A percentile compares a stretch with the other conserved stretches of the same genome.
phyloP scores from a whole-genome alignment of 2,329 filamentous ascomycete species.

The Hypoxylon sp. region DNA sequence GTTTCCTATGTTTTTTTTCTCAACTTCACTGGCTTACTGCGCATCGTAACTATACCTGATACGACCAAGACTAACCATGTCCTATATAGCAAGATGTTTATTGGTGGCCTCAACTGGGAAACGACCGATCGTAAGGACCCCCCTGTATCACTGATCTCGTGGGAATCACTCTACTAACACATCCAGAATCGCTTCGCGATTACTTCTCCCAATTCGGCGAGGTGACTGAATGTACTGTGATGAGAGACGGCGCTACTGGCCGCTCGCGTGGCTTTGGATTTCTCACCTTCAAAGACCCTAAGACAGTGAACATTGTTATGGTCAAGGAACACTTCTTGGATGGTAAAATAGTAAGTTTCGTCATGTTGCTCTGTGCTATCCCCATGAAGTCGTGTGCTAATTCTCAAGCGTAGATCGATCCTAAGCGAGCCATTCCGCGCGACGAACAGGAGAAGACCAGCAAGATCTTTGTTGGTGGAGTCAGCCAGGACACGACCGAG shows the following conservation, averaged over 20 bases:
- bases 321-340: constrained; percentile 99
- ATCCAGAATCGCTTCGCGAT: constrained; percentile 87
- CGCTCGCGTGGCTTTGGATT: constrained; percentile 97
- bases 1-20: constrained; percentile 4
- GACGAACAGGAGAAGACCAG: constrained; percentile 98
- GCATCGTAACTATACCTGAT: constrained; percentile 21
- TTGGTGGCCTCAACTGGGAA: constrained; percentile 98
- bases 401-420: constrained; percentile 77
- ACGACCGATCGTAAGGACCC: constrained; percentile 88
- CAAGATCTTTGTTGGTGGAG: constrained; percentile 98
- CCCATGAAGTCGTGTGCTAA: constrained; percentile 33
- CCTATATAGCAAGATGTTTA: constrained; percentile 93
- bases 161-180: constrained; percentile 30
- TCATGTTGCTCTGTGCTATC: background rate
- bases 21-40: background rate
- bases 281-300: constrained; percentile 95
- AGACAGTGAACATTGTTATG: constrained; percentile 99
- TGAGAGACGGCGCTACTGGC: constrained; percentile 93
- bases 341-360: constrained; percentile 87
- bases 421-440: constrained; percentile 94
- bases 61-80: constrained; percentile 37
- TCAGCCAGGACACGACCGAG: constrained; percentile 96
- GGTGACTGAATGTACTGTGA: constrained; percentile 98
- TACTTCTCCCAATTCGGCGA: constrained; percentile 99
- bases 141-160: constrained; percentile 2